Evolutionary conservation across 805 yeast genomes (phyloP).

Genomic region (Cyberlindnera lachancei): DNA sequence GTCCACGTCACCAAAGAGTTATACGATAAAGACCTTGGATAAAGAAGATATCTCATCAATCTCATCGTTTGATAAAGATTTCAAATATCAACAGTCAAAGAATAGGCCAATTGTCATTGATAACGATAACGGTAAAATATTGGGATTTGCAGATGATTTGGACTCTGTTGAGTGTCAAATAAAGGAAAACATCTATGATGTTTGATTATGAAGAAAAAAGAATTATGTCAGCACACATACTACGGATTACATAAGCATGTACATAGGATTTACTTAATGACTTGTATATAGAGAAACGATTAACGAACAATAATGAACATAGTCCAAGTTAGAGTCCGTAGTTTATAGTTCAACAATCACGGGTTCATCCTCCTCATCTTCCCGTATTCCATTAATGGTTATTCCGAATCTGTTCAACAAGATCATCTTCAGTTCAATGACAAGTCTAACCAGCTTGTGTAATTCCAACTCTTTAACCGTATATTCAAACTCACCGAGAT

Average conservation of each 20-base stretch:
- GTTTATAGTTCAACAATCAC: conserved; percentile 14
- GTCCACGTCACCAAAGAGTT: conserved; percentile 4
- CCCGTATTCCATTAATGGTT: conserved; percentile 9
- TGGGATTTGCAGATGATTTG: conserved; percentile 8
- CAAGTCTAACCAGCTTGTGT: conserved; percentile 11
- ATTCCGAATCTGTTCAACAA: conserved; percentile 13
- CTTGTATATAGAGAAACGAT: background rate
- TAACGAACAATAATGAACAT: background rate
- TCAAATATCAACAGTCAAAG: conserved; percentile 10
- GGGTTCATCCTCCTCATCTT: conserved; percentile 22
- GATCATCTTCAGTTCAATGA: conserved; percentile 10
- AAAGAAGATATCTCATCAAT: conserved; percentile 9
- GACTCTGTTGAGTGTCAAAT: conserved; percentile 8
- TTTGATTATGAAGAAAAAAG: background rate
- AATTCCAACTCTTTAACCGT: conserved; percentile 18
- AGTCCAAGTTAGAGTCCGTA: background rate
- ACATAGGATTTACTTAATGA: too few species aligned
- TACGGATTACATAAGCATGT: background rate
- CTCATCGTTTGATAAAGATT: conserved; percentile 6
- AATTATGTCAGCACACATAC: too few species aligned
- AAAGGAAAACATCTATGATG: conserved; percentile 17
- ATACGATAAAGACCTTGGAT: conserved; percentile 10
- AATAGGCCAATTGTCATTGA: conserved; percentile 17
- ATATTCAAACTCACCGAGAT: conserved; percentile 19
- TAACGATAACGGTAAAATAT: conserved; percentile 4